These are phyloP conservation scores for Aspergillus leporis DNA, from an alignment of 495 filamentous ascomycete genomes.

Conservation along the genomic window DNA sequence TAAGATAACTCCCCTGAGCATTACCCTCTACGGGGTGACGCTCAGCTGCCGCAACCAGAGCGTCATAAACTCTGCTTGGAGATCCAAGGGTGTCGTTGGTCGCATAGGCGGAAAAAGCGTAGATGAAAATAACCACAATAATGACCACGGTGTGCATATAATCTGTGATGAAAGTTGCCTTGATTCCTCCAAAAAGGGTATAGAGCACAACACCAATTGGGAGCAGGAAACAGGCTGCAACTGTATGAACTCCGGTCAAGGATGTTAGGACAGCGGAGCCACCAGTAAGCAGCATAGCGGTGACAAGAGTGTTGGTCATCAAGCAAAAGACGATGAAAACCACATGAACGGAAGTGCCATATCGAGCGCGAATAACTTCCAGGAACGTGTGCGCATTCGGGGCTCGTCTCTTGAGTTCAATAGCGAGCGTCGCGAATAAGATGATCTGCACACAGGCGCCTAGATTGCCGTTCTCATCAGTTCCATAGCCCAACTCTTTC, in stretches of 20 bases:
- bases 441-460: conserved; percentile 66
- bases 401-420: conserved; percentile 85
- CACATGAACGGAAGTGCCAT: conserved; percentile 64
- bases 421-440: conserved; percentile 89
- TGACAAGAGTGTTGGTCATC: conserved; percentile 82
- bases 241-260: conserved; percentile 82
- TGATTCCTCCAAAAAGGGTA: conserved; percentile 79
- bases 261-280: conserved; percentile 84
- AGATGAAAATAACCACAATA: conserved; percentile 86
- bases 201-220: conserved; percentile 83
- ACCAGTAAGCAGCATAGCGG: conserved; percentile 90
- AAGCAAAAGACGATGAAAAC: conserved; percentile 82
- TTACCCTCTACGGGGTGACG: conserved; percentile 83
- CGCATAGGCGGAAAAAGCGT: conserved; percentile 83
- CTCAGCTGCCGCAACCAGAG: conserved; percentile 67
- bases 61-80: conserved; percentile 78
- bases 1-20: conserved; percentile 81
- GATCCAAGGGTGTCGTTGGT: conserved; percentile 76
- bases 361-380: conserved; percentile 66
- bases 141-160: conserved; percentile 88
- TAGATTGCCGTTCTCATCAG: conserved; percentile 9
- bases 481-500: not conserved
- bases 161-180: conserved; percentile 74
- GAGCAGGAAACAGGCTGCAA: conserved; percentile 87
- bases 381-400: conserved; percentile 88